Evolutionary conservation across 257 asterid species (phyloP).

Genomic region (Solanum peruvianum): DNA sequence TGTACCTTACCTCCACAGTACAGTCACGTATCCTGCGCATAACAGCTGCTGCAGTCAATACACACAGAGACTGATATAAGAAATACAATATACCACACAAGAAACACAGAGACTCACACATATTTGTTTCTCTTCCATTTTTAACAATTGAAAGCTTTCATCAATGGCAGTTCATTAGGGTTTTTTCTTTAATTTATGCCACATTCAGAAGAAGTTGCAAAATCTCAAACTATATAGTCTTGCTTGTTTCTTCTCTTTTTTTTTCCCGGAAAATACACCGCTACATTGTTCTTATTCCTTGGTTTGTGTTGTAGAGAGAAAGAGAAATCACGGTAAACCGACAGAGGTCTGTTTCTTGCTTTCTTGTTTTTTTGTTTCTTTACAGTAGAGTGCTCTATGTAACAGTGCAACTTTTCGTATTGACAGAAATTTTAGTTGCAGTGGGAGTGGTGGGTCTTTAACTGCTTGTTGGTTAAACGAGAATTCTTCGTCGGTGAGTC

Average conservation of each 20-base stretch:
- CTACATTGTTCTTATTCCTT: not conserved
- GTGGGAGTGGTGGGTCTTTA: not conserved
- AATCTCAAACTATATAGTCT: not conserved
- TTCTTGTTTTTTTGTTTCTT: not conserved
- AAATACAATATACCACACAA: slow-evolving; percentile 1
- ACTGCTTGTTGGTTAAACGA: not conserved
- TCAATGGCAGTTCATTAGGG: not conserved
- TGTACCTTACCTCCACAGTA: not conserved
- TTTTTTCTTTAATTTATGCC: not conserved
- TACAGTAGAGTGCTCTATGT: not conserved
- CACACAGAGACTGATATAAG: not conserved
- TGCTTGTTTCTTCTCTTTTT: not conserved
- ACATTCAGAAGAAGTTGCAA: not conserved
- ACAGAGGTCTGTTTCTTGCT: not conserved
- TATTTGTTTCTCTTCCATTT: slow-evolving; percentile 4
- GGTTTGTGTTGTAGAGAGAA: not conserved
- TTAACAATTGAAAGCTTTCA: not conserved
- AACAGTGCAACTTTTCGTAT: not conserved
- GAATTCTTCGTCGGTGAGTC: not conserved
- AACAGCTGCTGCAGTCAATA: not conserved
- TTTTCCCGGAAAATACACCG: not conserved
- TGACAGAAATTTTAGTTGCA: not conserved
- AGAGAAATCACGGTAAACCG: not conserved
- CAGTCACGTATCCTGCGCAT: not conserved
- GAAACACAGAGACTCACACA: not conserved